A percentile compares a stretch with the other conserved stretches of the same genome.
phyloP scores from a whole-genome alignment of 169 alveolate genomes.

The Perkinsus chesapeaki region DNA sequence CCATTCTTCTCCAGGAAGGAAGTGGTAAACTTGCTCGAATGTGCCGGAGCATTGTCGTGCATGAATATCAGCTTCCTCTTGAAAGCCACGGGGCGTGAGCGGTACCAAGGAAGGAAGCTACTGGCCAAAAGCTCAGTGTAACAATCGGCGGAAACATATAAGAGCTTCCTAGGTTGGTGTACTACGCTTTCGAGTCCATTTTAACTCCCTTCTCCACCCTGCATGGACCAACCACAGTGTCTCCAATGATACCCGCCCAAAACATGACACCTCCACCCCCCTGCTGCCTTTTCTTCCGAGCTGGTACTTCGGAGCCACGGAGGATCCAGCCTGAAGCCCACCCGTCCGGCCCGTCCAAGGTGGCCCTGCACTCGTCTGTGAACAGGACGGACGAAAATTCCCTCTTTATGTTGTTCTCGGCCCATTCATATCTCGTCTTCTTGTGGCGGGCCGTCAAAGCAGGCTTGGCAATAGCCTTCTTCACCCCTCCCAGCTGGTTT shows the following conservation, averaged over 20 bases:
- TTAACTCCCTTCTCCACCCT: background rate
- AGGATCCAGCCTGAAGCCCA: background rate
- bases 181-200: background rate
- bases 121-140: background rate
- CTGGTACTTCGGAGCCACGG: background rate
- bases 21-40: background rate
- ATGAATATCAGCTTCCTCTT: background rate
- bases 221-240: background rate
- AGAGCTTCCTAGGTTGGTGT: background rate
- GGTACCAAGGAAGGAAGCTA: background rate
- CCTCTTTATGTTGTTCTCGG: background rate
- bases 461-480: background rate
- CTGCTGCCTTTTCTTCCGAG: background rate
- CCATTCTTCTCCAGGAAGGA: background rate
- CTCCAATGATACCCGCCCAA: background rate
- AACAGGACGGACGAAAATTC: background rate
- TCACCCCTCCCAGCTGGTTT: background rate
- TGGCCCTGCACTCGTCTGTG: background rate
- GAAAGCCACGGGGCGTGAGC: background rate
- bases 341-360: background rate
- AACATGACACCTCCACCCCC: background rate
- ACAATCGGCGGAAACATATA: background rate
- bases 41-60: background rate
- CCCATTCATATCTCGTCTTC: background rate
- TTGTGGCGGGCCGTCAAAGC: background rate